These are phyloP conservation scores for Didymella sp. DNA, from an alignment of 2,329 filamentous ascomycete genomes.

Conservation along the genomic window DNA sequence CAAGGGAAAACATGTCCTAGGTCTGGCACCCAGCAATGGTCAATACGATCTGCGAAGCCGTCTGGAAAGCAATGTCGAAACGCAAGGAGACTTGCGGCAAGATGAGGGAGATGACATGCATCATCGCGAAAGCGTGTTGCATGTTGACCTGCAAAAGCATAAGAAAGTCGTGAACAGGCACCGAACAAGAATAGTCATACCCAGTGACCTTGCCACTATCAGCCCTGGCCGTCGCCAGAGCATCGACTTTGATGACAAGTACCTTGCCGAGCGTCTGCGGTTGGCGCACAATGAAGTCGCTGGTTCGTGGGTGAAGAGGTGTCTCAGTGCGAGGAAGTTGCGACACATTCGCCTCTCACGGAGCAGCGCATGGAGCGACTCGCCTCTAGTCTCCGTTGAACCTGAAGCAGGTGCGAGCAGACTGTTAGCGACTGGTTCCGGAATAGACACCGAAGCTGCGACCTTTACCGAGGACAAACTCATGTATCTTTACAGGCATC, in stretches of 20 bases:
- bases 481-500: conserved; percentile 44
- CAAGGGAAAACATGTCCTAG: conserved; percentile 36
- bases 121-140: conserved; percentile 20
- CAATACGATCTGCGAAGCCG: conserved; percentile 26
- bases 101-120: conserved; percentile 6
- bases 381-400: neutral
- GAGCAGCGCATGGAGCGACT: conserved; percentile 30
- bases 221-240: conserved; percentile 22
- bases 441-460: conserved; percentile 14
- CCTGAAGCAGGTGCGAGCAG: neutral
- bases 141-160: conserved; percentile 25
- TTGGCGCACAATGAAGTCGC: conserved; percentile 27
- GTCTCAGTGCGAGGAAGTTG: conserved; percentile 32
- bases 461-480: conserved; percentile 51
- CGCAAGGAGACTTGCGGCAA: conserved; percentile 24
- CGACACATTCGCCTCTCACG: conserved; percentile 28
- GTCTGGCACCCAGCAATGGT: conserved; percentile 23
- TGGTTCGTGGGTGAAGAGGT: conserved; percentile 30
- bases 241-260: conserved; percentile 40
- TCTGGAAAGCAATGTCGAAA: conserved; percentile 30
- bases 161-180: neutral
- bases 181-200: conserved; percentile 11
- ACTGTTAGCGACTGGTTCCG: conserved; percentile 25
- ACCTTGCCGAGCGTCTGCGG: conserved; percentile 30
- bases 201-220: conserved; percentile 20